Evolutionary conservation across 371 early-diverging fungal genomes (phyloP).

Genomic region (Mortierella sp.): DNA sequence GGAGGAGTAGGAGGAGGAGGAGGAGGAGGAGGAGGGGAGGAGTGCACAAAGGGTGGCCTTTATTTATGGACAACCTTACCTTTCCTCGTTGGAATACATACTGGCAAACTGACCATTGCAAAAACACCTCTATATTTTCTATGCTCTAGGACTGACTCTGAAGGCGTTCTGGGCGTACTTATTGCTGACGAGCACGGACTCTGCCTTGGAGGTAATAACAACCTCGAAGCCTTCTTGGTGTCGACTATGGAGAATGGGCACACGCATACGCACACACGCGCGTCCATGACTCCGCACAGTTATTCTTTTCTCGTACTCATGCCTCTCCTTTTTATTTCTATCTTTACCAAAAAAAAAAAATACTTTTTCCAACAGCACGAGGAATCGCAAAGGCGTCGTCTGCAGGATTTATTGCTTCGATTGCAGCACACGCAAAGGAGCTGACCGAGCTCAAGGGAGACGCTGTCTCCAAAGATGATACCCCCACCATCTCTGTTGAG

Average conservation of each 20-base stretch:
- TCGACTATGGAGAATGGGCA: background rate
- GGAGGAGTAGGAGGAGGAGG: background rate
- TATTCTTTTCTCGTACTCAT: background rate
- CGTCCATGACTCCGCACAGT: background rate
- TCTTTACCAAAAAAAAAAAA: conserved; percentile 21
- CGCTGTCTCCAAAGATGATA: conserved; percentile 36
- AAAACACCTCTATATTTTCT: background rate
- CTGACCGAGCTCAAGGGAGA: conserved; percentile 34
- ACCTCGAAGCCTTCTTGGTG: background rate
- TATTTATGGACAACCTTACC: background rate
- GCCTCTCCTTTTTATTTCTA: background rate
- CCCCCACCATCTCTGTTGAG: conserved; percentile 55
- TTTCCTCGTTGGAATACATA: too few species aligned
- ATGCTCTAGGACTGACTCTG: conserved; percentile 42
- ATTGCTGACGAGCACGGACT: conserved; percentile 60
- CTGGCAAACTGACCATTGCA: background rate
- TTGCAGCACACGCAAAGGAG: conserved; percentile 58
- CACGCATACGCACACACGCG: background rate
- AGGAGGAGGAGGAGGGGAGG: too few species aligned
- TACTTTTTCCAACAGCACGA: conserved; percentile 33
- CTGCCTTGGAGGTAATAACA: conserved; percentile 58
- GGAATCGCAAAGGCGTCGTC: conserved; percentile 58
- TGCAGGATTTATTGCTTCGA: conserved; percentile 58
- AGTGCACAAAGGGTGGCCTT: background rate
- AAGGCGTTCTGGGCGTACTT: conserved; percentile 59